Percentiles rank a stretch among this genome's conserved stretches.
These are phyloP conservation scores for Cyclotella sp. DNA, from an alignment of 108 stramenopile species.

Conservation along the genomic window DNA sequence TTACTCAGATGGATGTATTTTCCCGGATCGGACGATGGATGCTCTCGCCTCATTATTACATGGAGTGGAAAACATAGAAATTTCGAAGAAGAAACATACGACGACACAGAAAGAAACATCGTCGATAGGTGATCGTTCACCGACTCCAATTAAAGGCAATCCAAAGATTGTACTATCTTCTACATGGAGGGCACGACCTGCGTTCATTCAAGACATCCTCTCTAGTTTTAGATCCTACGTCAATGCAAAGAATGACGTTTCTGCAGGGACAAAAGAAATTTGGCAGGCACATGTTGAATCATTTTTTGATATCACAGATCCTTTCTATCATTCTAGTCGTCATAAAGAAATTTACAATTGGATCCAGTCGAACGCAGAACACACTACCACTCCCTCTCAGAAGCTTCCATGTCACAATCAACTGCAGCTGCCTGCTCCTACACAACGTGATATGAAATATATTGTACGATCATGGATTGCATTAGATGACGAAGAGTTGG, in stretches of 20 bases:
- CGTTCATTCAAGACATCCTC: conserved; percentile 66
- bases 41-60: conserved; percentile 52
- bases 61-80: conserved; percentile 7
- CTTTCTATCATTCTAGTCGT: conserved; percentile 60
- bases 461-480: conserved; percentile 63
- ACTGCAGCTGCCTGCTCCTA: no score
- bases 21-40: conserved; percentile 59
- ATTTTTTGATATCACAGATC: conserved; percentile 71
- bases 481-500: conserved; percentile 78
- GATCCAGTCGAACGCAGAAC: conserved; percentile 14
- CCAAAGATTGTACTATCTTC: conserved; percentile 61
- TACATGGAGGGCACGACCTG: conserved; percentile 64
- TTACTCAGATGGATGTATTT: conserved; percentile 41
- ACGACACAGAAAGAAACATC: no score
- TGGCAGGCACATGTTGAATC: conserved; percentile 35
- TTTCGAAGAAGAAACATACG: background rate
- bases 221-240: conserved; percentile 49
- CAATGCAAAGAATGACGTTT: background rate
- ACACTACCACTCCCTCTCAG: no score
- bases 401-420: no score
- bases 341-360: conserved; percentile 74
- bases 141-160: conserved; percentile 9
- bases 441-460: background rate
- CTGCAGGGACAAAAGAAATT: background rate
- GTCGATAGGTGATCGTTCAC: no score